phyloP scores from a whole-genome alignment of 1,139 yeast genomes.

The Chernovozyma aurita region DNA sequence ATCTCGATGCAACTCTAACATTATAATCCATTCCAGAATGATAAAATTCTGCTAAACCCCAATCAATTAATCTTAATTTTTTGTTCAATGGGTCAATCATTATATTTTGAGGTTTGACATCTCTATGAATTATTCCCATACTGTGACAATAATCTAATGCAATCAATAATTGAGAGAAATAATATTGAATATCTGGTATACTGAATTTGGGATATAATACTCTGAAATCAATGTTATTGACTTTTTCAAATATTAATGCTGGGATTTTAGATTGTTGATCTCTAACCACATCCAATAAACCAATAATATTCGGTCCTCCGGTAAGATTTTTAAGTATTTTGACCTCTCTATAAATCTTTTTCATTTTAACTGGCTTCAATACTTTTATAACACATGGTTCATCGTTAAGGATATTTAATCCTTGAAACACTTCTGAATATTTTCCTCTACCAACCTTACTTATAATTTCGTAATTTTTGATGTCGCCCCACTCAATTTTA shows the following conservation, averaged over 20 bases:
- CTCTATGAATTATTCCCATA: conserved; percentile 82
- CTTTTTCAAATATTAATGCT: conserved; percentile 68
- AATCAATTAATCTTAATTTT: conserved; percentile 67
- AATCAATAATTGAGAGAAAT: conserved; percentile 61
- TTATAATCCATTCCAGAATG: conserved; percentile 76
- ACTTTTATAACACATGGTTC: conserved; percentile 68
- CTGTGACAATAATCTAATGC: conserved; percentile 77
- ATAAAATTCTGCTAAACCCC: conserved; percentile 84
- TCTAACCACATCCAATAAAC: conserved; percentile 68
- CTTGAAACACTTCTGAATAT: conserved; percentile 93
- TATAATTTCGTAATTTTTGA: conserved; percentile 81
- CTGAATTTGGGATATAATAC: conserved; percentile 65
- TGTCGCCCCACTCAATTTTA: conserved; percentile 68
- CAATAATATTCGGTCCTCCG: conserved; percentile 72
- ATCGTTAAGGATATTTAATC: conserved; percentile 43
- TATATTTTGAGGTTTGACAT: conserved; percentile 80
- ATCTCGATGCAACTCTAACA: conserved; percentile 76
- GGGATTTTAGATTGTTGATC: conserved; percentile 72
- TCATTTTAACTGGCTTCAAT: conserved; percentile 73
- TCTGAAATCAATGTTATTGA: conserved; percentile 69
- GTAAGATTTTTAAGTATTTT: conserved; percentile 70
- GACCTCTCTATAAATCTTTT: conserved; percentile 73
- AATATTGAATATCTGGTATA: conserved; percentile 60
- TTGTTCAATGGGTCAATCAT: conserved; percentile 71
- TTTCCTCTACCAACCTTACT: conserved; percentile 95